A percentile compares a stretch with the other conserved stretches of the same genome.
Evolutionary conservation across 2,329 filamentous ascomycete genomes (phyloP).

Genomic region (Penicillium sp.): DNA sequence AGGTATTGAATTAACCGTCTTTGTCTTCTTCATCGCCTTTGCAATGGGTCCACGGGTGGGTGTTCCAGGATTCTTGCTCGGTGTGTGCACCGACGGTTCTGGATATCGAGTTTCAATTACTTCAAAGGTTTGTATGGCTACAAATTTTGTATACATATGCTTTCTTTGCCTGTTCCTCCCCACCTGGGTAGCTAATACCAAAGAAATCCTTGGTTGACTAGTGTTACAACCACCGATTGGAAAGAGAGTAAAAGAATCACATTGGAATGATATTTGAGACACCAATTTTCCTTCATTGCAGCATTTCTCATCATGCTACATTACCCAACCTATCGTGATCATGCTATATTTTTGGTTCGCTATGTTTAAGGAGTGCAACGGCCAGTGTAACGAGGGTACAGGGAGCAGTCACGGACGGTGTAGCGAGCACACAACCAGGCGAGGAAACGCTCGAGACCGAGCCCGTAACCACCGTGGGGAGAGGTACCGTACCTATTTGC

Average conservation of each 20-base stretch:
- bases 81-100: too few species aligned
- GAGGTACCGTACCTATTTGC: constrained; percentile 76
- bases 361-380: constrained; percentile 50
- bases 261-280: neutral
- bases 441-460: constrained; percentile 82
- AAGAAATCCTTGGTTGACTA: too few species aligned
- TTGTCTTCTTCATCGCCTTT: too few species aligned
- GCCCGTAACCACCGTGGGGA: constrained; percentile 88
- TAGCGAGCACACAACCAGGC: constrained; percentile 69
- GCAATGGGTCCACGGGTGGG: too few species aligned
- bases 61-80: too few species aligned
- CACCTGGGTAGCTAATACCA: too few species aligned
- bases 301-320: constrained; percentile 4
- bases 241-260: neutral
- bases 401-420: constrained; percentile 61
- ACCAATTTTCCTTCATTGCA: constrained; percentile 2
- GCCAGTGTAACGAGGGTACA: constrained; percentile 56
- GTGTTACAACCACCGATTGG: neutral
- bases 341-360: constrained; percentile 8
- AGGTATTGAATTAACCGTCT: too few species aligned
- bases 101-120: too few species aligned
- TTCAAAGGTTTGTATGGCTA: too few species aligned
- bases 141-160: neutral
- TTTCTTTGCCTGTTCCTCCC: neutral
- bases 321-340: constrained; percentile 8